Conservation (phyloP, 768 basidiomycete genomes). For the Mycena vitilis region DNA sequence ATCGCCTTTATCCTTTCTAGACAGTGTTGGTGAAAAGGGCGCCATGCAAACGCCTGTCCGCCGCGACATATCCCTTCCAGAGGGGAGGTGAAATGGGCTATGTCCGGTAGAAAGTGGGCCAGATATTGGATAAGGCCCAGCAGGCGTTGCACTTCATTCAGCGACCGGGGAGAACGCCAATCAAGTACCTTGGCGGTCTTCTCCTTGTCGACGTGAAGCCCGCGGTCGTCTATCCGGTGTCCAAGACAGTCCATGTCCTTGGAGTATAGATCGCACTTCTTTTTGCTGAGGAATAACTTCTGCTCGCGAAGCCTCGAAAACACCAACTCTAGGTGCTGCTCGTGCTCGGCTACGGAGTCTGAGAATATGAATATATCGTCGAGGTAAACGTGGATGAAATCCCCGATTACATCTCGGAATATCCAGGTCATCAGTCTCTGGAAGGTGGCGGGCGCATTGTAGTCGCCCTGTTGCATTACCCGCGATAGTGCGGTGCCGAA, state of each 20-base stretch:
- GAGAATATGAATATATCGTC: slow-evolving; percentile 58
- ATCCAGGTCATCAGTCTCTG: slow-evolving; percentile 56
- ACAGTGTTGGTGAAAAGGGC: too few relatives aligned
- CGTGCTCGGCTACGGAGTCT: too few relatives aligned
- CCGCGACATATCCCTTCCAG: background rate
- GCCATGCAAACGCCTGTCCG: background rate
- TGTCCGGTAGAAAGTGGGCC: too few relatives aligned
- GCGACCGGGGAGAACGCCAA: too few relatives aligned
- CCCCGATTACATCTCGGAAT: slow-evolving; percentile 51
- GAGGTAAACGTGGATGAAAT: slow-evolving; percentile 56
- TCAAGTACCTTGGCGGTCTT: too few relatives aligned
- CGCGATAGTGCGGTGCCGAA: too few relatives aligned
- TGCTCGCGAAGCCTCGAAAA: slow-evolving; percentile 43
- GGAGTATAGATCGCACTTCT: slow-evolving; percentile 42
- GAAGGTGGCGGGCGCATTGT: slow-evolving; percentile 56
- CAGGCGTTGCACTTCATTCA: too few relatives aligned
- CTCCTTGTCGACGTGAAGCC: too few relatives aligned
- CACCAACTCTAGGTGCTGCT: slow-evolving; percentile 44
- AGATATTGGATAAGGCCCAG: too few relatives aligned
- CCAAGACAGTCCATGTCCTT: too few relatives aligned
- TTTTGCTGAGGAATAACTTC: slow-evolving; percentile 46
- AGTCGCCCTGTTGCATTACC: slow-evolving; percentile 49
- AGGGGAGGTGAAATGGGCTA: slow-evolving; percentile 16
- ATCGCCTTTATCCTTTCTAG: too few relatives aligned
- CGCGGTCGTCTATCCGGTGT: too few relatives aligned